phyloP scores from a whole-genome alignment of 2,329 filamentous ascomycete species.

The Botryotinia calthae region DNA sequence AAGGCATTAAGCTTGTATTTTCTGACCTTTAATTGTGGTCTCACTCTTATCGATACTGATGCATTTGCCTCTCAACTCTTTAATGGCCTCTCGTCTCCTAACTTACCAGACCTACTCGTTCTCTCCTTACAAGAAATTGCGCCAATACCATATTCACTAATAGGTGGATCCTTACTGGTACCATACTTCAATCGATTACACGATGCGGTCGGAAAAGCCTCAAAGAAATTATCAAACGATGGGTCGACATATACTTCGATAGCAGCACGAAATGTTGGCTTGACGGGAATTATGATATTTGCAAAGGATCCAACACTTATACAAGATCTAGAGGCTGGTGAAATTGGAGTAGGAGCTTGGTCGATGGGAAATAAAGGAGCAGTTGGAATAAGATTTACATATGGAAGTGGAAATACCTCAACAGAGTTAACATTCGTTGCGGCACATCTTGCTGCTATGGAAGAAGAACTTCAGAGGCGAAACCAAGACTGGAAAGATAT shows the following conservation, averaged over 20 bases:
- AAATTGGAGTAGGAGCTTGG: conserved; percentile 78
- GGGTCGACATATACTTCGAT: conserved; percentile 62
- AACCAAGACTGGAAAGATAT: conserved; percentile 90
- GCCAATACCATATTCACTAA: conserved; percentile 78
- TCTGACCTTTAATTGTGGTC: conserved; percentile 87
- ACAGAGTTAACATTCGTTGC: conserved; percentile 80
- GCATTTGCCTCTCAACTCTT: conserved; percentile 72
- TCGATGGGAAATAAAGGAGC: conserved; percentile 97
- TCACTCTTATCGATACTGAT: conserved; percentile 64
- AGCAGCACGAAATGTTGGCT: conserved; percentile 72
- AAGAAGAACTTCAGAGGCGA: conserved; percentile 69
- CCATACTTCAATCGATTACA: conserved; percentile 73
- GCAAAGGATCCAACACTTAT: conserved; percentile 62
- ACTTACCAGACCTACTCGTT: conserved; percentile 66
- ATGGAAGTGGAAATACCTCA: conserved; percentile 43
- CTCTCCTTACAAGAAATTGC: conserved; percentile 83
- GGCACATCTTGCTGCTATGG: conserved; percentile 86
- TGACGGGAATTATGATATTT: conserved; percentile 88
- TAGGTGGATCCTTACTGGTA: conserved; percentile 75
- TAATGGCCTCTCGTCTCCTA: conserved; percentile 48
- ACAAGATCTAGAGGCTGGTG: conserved; percentile 68
- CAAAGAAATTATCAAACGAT: conserved; percentile 40
- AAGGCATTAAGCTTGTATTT: conserved; percentile 65
- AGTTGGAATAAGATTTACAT: conserved; percentile 71
- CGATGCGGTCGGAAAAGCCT: conserved; percentile 69